A percentile compares a stretch with the other conserved stretches of the same genome.
Conservation (phyloP, 2,329 filamentous ascomycete species). For the Penicillium frequentans region DNA sequence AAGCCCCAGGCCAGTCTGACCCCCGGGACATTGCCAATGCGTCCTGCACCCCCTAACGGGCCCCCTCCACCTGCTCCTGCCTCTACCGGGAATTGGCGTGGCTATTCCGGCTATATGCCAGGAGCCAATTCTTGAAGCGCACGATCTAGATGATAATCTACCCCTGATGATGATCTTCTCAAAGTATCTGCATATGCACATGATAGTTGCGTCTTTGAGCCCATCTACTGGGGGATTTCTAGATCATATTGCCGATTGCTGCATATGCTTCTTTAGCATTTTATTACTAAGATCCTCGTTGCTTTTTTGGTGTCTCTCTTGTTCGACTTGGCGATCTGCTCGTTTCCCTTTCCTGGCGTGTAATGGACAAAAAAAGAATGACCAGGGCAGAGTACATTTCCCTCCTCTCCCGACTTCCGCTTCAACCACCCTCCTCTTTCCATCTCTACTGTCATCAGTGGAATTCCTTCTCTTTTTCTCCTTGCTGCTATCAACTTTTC, state of each 20-base stretch:
- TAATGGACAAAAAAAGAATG: conserved; percentile 1
- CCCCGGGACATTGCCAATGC: conserved; percentile 65
- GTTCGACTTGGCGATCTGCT: neutral
- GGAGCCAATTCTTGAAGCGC: conserved; percentile 7
- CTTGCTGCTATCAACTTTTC: neutral
- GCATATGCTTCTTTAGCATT: neutral
- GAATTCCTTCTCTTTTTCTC: neutral
- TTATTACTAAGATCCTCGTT: neutral
- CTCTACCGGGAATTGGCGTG: conserved; percentile 27
- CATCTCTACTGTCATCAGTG: neutral
- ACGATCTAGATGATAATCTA: conserved; percentile 1
- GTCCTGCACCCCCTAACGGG: conserved; percentile 60
- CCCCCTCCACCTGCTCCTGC: conserved; percentile 60
- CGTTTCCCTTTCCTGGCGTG: neutral
- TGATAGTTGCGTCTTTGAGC: conserved; percentile 1
- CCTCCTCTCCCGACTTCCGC: neutral
- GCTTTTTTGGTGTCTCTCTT: neutral
- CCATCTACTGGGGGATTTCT: neutral
- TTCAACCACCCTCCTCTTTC: neutral
- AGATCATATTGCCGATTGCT: neutral
- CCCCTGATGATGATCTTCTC: neutral
- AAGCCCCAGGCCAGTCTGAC: conserved; percentile 37
- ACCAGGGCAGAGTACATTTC: neutral
- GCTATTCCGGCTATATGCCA: conserved; percentile 23
- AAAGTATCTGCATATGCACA: conserved; percentile 10